These are phyloP conservation scores for Marchantia paleacea DNA, from an alignment of 225 moss, liverwort and hornwort genomes.

Conservation along the genomic window DNA sequence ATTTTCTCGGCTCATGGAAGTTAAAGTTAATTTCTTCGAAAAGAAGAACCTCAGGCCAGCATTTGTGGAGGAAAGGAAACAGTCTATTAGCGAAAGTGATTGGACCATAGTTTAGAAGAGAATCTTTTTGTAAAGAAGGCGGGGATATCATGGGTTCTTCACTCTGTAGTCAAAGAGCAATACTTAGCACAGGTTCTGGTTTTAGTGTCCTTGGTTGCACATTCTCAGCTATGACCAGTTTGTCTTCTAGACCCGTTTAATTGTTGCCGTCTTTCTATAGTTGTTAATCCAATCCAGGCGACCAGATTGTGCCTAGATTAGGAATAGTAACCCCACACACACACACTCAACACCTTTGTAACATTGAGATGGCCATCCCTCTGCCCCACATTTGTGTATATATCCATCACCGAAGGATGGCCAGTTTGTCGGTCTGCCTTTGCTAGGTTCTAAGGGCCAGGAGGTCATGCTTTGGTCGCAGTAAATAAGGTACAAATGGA, in stretches of 20 bases:
- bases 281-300: slow-evolving; percentile 9
- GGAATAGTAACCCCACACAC: slow-evolving; percentile 2
- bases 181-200: slow-evolving; percentile 9
- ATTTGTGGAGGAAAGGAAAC: slow-evolving; percentile 25
- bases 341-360: slow-evolving; percentile 6
- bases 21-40: slow-evolving; percentile 17
- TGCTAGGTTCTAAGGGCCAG: not conserved
- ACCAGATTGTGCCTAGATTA: not conserved
- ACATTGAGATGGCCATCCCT: slow-evolving; percentile 16
- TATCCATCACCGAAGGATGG: slow-evolving; percentile 12
- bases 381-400: slow-evolving; percentile 11
- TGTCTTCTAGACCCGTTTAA: slow-evolving; percentile 4
- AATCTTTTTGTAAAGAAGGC: slow-evolving; percentile 29
- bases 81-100: slow-evolving; percentile 18
- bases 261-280: slow-evolving; percentile 11
- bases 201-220: not conserved
- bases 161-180: slow-evolving; percentile 23
- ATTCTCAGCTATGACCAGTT: not conserved
- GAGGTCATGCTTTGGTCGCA: slow-evolving; percentile 1
- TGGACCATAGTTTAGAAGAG: slow-evolving; percentile 23
- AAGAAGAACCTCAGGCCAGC: slow-evolving; percentile 22
- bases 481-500: slow-evolving; percentile 15
- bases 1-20: slow-evolving; percentile 18
- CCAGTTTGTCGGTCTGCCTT: slow-evolving; percentile 2
- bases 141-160: slow-evolving; percentile 14